A percentile compares a stretch with the other conserved stretches of the same genome.
These are phyloP conservation scores for Hyphodiscus hymeniophilus DNA, from an alignment of 495 filamentous ascomycete genomes.

Conservation along the genomic window DNA sequence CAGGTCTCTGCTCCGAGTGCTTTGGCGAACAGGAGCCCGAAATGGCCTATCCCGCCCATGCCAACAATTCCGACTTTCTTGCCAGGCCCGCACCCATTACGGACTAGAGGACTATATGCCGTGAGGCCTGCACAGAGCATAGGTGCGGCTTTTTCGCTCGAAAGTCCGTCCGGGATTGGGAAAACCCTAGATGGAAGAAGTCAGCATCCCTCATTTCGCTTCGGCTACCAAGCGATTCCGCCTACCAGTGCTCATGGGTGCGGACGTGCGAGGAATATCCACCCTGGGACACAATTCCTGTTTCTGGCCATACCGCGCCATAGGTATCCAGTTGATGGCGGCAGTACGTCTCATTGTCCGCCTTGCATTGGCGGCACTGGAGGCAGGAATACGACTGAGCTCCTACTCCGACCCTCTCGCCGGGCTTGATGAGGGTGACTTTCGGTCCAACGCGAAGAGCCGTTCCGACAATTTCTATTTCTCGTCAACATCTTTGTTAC, in stretches of 20 bases:
- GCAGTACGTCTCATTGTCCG: constrained; percentile 52
- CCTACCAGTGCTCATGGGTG: constrained; percentile 44
- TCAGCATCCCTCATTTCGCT: neutral
- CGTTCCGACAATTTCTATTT: constrained; percentile 22
- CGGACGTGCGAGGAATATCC: constrained; percentile 47
- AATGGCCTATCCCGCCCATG: constrained; percentile 65
- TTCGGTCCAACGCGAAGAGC: constrained; percentile 46
- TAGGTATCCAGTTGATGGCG: constrained; percentile 47
- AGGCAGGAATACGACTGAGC: constrained; percentile 47
- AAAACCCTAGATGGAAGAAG: constrained; percentile 38
- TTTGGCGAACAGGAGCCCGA: constrained; percentile 62
- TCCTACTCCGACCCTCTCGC: constrained; percentile 49
- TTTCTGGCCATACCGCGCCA: constrained; percentile 44
- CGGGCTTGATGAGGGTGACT: constrained; percentile 45
- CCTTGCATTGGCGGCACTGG: constrained; percentile 48
- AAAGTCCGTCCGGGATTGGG: constrained; percentile 68
- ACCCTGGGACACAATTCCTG: constrained; percentile 43
- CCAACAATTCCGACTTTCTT: constrained; percentile 74
- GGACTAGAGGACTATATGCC: constrained; percentile 67
- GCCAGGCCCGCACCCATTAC: constrained; percentile 65
- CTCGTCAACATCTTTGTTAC: neutral
- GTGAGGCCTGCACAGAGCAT: constrained; percentile 90
- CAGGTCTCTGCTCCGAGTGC: constrained; percentile 63
- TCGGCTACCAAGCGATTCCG: neutral
- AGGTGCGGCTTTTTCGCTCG: constrained; percentile 60